Conservation (phyloP, 768 basidiomycete genomes). For the Termitomyces sp. region DNA sequence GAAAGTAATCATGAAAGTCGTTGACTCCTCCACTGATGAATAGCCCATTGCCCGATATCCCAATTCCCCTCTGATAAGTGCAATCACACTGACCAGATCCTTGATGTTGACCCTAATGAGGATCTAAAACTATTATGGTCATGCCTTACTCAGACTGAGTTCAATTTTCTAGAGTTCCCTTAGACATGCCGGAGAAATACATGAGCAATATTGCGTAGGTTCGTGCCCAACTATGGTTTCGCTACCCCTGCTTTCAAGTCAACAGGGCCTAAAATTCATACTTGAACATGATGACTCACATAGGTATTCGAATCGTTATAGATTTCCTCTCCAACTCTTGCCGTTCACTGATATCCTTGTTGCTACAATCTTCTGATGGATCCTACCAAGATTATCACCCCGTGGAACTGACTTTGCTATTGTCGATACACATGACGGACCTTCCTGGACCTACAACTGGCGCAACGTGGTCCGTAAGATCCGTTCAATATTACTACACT, state of each 20-base stretch:
- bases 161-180: neutral
- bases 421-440: neutral
- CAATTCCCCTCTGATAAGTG: neutral
- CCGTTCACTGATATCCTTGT: neutral
- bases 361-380: conserved; percentile 5
- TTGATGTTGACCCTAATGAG: neutral
- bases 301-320: neutral
- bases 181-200: neutral
- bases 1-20: neutral
- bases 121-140: neutral
- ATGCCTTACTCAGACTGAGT: conserved; percentile 1
- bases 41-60: neutral
- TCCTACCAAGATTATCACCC: neutral
- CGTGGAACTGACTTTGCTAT: neutral
- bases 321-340: neutral
- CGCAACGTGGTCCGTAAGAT: conserved; percentile 5
- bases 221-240: neutral
- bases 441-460: neutral
- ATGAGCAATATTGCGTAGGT: neutral
- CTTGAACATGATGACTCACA: neutral
- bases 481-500: conserved; percentile 3
- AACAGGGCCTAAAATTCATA: conserved; percentile 3
- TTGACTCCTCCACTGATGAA: neutral
- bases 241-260: neutral
- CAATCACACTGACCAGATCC: neutral